A percentile compares a stretch with the other conserved stretches of the same genome.
Evolutionary conservation across 2,329 filamentous ascomycete genomes (phyloP).

Genomic region (Bipolaris bicolor): DNA sequence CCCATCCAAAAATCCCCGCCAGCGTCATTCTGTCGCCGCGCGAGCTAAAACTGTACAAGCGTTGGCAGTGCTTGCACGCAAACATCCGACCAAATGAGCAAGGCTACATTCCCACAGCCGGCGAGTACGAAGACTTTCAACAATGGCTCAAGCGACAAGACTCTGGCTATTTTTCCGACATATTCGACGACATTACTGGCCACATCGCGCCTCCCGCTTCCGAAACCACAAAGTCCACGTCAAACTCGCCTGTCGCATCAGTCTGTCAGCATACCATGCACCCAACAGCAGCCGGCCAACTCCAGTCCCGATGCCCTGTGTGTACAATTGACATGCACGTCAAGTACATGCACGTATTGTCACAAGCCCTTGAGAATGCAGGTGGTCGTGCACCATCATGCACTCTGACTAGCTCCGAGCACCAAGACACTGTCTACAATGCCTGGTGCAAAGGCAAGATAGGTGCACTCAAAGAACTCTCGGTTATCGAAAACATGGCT

Average conservation of each 20-base stretch:
- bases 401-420: conserved; percentile 27
- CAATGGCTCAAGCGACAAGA: conserved; percentile 39
- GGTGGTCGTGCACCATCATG: conserved; percentile 30
- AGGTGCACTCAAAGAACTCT: conserved; percentile 26
- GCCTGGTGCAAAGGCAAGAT: conserved; percentile 37
- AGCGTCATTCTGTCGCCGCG: conserved; percentile 32
- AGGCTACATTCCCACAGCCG: conserved; percentile 33
- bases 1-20: conserved; percentile 27
- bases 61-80: conserved; percentile 34
- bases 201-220: conserved; percentile 19
- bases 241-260: conserved; percentile 21
- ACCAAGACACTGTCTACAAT: conserved; percentile 30
- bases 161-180: conserved; percentile 41
- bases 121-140: conserved; percentile 39
- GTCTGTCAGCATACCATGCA: conserved; percentile 34
- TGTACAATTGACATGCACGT: conserved; percentile 36
- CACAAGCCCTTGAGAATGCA: conserved; percentile 28
- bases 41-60: conserved; percentile 38
- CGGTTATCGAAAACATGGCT: conserved; percentile 28
- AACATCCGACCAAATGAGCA: conserved; percentile 25
- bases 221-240: not conserved
- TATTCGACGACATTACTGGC: conserved; percentile 32
- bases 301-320: conserved; percentile 33
- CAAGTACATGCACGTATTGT: conserved; percentile 32
- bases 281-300: conserved; percentile 20